These are phyloP conservation scores for Austropuccinia psidii DNA, from an alignment of 1,284 basidiomycete genomes.

Conservation along the genomic window DNA sequence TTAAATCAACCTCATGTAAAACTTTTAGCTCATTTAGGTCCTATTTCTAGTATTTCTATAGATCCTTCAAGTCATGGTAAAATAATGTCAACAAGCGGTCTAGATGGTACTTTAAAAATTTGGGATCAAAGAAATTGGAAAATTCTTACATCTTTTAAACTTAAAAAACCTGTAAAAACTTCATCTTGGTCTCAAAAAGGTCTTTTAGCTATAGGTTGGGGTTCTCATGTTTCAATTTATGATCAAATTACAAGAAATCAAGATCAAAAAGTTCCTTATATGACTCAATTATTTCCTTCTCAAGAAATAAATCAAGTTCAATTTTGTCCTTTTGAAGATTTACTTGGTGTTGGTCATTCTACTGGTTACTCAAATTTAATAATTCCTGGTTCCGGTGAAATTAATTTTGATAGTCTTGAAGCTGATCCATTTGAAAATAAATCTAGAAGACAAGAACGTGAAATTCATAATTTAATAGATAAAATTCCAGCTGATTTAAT, in stretches of 20 bases:
- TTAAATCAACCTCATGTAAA: slow-evolving; percentile 82
- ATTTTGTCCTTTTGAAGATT: slow-evolving; percentile 78
- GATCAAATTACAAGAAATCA: slow-evolving; percentile 45
- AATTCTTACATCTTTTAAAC: slow-evolving; percentile 47
- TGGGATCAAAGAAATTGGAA: slow-evolving; percentile 98
- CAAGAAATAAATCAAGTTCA: slow-evolving; percentile 61
- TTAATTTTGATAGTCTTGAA: slow-evolving; percentile 87
- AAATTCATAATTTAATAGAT: slow-evolving; percentile 81
- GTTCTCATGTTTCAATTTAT: slow-evolving; percentile 66
- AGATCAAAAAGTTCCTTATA: slow-evolving; percentile 58
- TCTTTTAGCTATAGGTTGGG: slow-evolving; percentile 70
- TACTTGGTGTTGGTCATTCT: slow-evolving; percentile 65
- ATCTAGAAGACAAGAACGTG: slow-evolving; percentile 73
- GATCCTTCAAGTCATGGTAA: slow-evolving; percentile 66
- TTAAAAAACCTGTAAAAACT: slow-evolving; percentile 45
- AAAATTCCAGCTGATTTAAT: slow-evolving; percentile 96
- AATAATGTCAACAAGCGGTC: slow-evolving; percentile 82
- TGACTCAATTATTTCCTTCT: slow-evolving; percentile 69
- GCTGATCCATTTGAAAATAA: slow-evolving; percentile 90
- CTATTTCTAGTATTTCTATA: slow-evolving; percentile 69
- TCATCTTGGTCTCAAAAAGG: slow-evolving; percentile 60
- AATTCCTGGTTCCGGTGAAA: slow-evolving; percentile 84
- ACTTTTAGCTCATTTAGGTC: slow-evolving; percentile 81
- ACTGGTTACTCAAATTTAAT: slow-evolving; percentile 74
- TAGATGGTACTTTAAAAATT: slow-evolving; percentile 79